Percentiles rank a stretch among this genome's conserved stretches.
Evolutionary conservation across 2,329 filamentous ascomycete species (phyloP).

Genomic region (Periconia macrospinosa): DNA sequence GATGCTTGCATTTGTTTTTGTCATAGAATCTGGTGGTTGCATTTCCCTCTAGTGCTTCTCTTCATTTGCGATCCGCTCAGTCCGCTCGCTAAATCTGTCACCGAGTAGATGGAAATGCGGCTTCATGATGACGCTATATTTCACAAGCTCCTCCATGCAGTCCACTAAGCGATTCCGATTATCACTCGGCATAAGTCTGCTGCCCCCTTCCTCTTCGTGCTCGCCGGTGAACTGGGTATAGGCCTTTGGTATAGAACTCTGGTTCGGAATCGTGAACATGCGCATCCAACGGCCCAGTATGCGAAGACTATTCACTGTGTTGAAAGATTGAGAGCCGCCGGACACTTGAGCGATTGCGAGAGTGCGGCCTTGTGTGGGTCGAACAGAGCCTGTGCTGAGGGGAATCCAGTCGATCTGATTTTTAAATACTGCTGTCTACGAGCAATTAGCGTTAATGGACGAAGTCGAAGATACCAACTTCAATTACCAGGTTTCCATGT

Average conservation of each 20-base stretch:
- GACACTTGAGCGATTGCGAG: slow-evolving; percentile 64
- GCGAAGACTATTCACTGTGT: slow-evolving; percentile 66
- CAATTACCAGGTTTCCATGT: slow-evolving; percentile 62
- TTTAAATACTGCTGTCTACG: slow-evolving; percentile 66
- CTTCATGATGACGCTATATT: slow-evolving; percentile 67
- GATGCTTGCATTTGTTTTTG: too few relatives aligned
- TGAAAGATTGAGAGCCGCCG: slow-evolving; percentile 68
- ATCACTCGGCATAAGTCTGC: slow-evolving; percentile 56
- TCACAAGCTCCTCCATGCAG: slow-evolving; percentile 72
- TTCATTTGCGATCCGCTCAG: slow-evolving; percentile 36
- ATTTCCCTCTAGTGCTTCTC: too few relatives aligned
- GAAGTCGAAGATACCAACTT: not conserved
- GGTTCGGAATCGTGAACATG: slow-evolving; percentile 69
- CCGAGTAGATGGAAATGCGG: slow-evolving; percentile 63
- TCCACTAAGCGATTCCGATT: slow-evolving; percentile 65
- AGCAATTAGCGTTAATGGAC: slow-evolving; percentile 40
- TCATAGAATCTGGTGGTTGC: too few relatives aligned
- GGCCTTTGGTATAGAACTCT: slow-evolving; percentile 64
- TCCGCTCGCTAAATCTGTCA: slow-evolving; percentile 65
- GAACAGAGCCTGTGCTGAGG: slow-evolving; percentile 61
- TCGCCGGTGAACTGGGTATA: slow-evolving; percentile 62
- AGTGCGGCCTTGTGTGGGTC: slow-evolving; percentile 67
- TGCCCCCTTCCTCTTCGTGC: slow-evolving; percentile 50
- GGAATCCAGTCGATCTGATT: slow-evolving; percentile 74
- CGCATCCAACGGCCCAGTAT: slow-evolving; percentile 71